Percentiles rank a stretch among this genome's conserved stretches.
These are phyloP conservation scores for Pythium myriotylum DNA, from an alignment of 352 stramenopile species.

Conservation along the genomic window DNA sequence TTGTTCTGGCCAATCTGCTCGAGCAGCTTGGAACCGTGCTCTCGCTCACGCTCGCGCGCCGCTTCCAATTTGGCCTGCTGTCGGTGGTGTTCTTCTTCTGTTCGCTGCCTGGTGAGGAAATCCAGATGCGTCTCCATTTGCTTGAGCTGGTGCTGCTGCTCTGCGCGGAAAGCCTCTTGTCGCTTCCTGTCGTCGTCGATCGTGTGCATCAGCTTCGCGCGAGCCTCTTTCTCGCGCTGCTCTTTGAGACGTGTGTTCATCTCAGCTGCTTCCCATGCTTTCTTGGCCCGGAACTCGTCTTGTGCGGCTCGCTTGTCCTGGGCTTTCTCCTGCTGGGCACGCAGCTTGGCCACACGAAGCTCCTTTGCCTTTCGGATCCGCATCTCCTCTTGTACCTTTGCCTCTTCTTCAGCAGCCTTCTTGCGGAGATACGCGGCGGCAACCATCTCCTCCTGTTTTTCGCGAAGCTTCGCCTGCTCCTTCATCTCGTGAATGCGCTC, in stretches of 20 bases:
- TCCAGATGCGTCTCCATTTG: constrained; percentile 49
- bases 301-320: constrained; percentile 72
- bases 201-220: constrained; percentile 43
- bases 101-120: constrained; percentile 39
- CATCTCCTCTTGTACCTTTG: constrained; percentile 60
- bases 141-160: constrained; percentile 44
- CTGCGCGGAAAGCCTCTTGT: constrained; percentile 52
- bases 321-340: constrained; percentile 80
- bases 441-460: constrained; percentile 71
- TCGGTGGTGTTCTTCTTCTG: constrained; percentile 47
- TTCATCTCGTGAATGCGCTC: constrained; percentile 72
- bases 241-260: constrained; percentile 57
- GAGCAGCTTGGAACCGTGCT: constrained; percentile 39
- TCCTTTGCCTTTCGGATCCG: constrained; percentile 74
- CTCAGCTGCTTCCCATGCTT: constrained; percentile 68
- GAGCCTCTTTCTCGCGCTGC: constrained; percentile 47
- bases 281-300: constrained; percentile 76
- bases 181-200: constrained; percentile 60
- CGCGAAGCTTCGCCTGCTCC: constrained; percentile 40
- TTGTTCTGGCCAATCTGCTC: constrained; percentile 70
- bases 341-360: constrained; percentile 68
- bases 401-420: constrained; percentile 72
- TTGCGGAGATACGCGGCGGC: constrained; percentile 67
- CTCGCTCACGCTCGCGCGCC: constrained; percentile 33
- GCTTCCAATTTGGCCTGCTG: constrained; percentile 37